Evolutionary conservation across 129 eudicot genomes (phyloP), one percentile per base, ranked within the genome.

Genomic region (Oenanthe sinensis): DNA sequence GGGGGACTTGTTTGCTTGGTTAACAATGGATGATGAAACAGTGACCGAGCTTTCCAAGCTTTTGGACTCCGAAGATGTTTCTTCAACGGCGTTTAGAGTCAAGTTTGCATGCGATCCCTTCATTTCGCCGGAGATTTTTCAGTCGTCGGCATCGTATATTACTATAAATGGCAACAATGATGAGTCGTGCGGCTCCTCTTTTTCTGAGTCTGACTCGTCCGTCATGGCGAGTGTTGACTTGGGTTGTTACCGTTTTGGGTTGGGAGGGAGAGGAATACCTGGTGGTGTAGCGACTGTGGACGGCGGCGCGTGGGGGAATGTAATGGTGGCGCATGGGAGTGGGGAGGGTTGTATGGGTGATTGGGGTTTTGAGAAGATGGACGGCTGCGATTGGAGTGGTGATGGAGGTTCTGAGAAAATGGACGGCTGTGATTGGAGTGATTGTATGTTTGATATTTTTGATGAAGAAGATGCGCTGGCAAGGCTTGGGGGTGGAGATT

Each of bases 81-180:
- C 84, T 71, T 42, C 39, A 60, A 71, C 87, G 44, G 63, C 87
- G 55, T 20, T 46, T 52, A 86, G 85, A 81, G 92, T 92, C 39
- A 85, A 86, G 88, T 88, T 92, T 86, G 82, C 85, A 77, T 84
- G 88, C 72, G 80, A 90, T 67, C 96, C 96, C 3, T 84, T 80
- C 77, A 49, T 81, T n/a, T 54, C 88, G 76, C 85, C 85, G 58
- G 54, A 71, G 67, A 49, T 82, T 30, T 82, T 86, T 55, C 96
- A 87, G 76, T 81, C 91, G 24, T 86, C 97, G 68, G 65, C 96
- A 4, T 75, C 89, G 3, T 90, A 86, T 91, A 78, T 92, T 71
- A 92, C 97, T 50, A 92, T 92, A 74, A 88, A 92, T 79, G 93
- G 97, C 0, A 90, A 92, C 83, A 92, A 92, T 81, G 97, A 92